Evolutionary conservation across 2,329 filamentous ascomycete species (phyloP).

Genomic region (Didymella glomerata): DNA sequence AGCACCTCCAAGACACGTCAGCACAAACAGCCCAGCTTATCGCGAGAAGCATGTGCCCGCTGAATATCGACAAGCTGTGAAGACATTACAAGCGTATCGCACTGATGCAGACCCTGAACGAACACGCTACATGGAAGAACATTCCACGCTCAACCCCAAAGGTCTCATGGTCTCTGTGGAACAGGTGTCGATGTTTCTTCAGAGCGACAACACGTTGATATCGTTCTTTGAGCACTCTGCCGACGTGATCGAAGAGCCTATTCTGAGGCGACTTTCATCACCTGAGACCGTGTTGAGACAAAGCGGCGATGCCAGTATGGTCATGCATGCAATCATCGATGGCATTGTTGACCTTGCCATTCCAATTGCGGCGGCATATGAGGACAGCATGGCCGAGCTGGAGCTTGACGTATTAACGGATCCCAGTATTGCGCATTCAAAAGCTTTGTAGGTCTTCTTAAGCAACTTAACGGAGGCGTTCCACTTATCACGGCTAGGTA

Average conservation of each 20-base stretch:
- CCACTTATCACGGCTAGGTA: conserved; percentile 59
- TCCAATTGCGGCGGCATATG: conserved; percentile 81
- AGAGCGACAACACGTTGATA: conserved; percentile 87
- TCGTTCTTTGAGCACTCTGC: conserved; percentile 93
- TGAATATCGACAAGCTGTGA: conserved; percentile 42
- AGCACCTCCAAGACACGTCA: conserved; percentile 41
- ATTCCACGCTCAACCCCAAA: conserved; percentile 75
- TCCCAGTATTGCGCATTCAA: conserved; percentile 78
- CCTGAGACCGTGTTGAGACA: conserved; percentile 82
- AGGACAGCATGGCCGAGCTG: conserved; percentile 84
- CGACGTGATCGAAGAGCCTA: conserved; percentile 82
- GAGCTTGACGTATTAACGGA: conserved; percentile 87
- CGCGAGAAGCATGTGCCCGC: conserved; percentile 16
- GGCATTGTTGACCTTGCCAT: conserved; percentile 90
- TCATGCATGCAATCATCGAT: conserved; percentile 88
- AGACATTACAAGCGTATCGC: conserved; percentile 87
- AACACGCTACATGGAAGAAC: conserved; percentile 86
- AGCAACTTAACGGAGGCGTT: neutral
- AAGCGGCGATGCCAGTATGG: conserved; percentile 85
- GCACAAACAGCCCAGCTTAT: conserved; percentile 25
- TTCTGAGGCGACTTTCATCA: conserved; percentile 76
- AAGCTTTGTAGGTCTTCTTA: conserved; percentile 55
- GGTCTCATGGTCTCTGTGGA: conserved; percentile 84
- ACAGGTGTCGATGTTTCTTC: conserved; percentile 91
- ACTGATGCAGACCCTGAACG: conserved; percentile 80